These are phyloP conservation scores for Torulaspora globosa DNA, from an alignment of 1,139 yeast species.

Conservation along the genomic window DNA sequence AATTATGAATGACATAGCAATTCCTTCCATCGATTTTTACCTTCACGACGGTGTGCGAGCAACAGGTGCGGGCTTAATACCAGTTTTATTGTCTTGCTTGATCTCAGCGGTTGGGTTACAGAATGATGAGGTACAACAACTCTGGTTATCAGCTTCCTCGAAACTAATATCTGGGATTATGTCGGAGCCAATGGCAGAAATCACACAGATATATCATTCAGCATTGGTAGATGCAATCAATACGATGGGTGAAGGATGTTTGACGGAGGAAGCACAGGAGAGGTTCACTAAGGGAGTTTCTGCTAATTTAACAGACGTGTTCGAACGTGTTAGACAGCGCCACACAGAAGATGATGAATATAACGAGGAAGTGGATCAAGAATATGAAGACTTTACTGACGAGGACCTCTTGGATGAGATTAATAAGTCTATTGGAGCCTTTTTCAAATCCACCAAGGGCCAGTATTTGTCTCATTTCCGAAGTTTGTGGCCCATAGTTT, in stretches of 20 bases:
- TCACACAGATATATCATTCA: constrained; percentile 71
- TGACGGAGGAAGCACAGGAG: constrained; percentile 55
- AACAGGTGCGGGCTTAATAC: constrained; percentile 79
- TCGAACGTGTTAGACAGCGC: constrained; percentile 67
- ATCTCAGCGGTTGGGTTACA: constrained; percentile 56
- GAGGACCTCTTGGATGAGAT: constrained; percentile 86
- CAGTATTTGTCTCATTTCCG: constrained; percentile 66
- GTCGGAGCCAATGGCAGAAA: constrained; percentile 80
- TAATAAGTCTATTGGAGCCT: constrained; percentile 67
- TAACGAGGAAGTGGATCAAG: constrained; percentile 63
- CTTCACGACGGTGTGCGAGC: constrained; percentile 93
- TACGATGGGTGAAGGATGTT: constrained; percentile 58
- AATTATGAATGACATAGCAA: constrained; percentile 69
- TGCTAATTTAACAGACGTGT: constrained; percentile 61
- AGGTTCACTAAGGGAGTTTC: constrained; percentile 58
- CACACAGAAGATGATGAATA: constrained; percentile 60
- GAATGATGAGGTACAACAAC: constrained; percentile 53
- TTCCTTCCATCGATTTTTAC: constrained; percentile 87
- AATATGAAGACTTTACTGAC: constrained; percentile 82
- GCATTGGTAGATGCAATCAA: constrained; percentile 67
- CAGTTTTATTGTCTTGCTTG: constrained; percentile 69
- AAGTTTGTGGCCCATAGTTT: constrained; percentile 50
- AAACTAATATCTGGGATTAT: constrained; percentile 66
- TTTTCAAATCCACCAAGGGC: constrained; percentile 61
- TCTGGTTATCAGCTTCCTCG: constrained; percentile 71